A percentile compares a stretch with the other conserved stretches of the same genome.
Conservation (phyloP, 192 early-diverging fungal species). For the Gamsiella multidivaricata region DNA sequence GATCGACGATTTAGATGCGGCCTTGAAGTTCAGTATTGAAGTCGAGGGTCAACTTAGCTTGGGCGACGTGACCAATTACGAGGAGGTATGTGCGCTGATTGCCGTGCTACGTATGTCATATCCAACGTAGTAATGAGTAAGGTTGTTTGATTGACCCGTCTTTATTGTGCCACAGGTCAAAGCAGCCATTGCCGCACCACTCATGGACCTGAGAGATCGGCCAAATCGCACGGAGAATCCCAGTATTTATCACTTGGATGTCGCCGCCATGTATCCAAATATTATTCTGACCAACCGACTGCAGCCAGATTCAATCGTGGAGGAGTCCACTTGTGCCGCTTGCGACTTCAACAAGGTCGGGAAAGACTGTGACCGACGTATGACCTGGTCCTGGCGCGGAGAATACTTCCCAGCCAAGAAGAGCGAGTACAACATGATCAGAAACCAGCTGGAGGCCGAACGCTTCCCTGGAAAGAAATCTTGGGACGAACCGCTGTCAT, state of each 20-base stretch:
- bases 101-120: too few relatives aligned
- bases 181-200: constrained; percentile 67
- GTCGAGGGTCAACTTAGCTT: constrained; percentile 81
- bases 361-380: constrained; percentile 89
- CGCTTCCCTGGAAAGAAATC: constrained; percentile 75
- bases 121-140: too few relatives aligned
- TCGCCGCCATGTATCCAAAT: constrained; percentile 99
- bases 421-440: constrained; percentile 89
- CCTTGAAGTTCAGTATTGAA: constrained; percentile 88
- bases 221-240: constrained; percentile 85
- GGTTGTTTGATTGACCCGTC: neutral
- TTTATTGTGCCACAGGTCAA: constrained; percentile 57
- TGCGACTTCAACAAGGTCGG: constrained; percentile 94
- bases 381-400: constrained; percentile 98
- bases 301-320: constrained; percentile 96
- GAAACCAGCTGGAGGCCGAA: constrained; percentile 85
- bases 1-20: constrained; percentile 91
- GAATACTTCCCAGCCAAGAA: constrained; percentile 93
- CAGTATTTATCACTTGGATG: constrained; percentile 97
- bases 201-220: constrained; percentile 81
- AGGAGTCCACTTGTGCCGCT: constrained; percentile 86
- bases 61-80: constrained; percentile 89
- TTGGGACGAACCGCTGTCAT: constrained; percentile 65
- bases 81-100: constrained; percentile 68
- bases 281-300: constrained; percentile 98